These are phyloP conservation scores for Citrus glauca DNA, from an alignment of 345 rosid genomes.

Conservation along the genomic window DNA sequence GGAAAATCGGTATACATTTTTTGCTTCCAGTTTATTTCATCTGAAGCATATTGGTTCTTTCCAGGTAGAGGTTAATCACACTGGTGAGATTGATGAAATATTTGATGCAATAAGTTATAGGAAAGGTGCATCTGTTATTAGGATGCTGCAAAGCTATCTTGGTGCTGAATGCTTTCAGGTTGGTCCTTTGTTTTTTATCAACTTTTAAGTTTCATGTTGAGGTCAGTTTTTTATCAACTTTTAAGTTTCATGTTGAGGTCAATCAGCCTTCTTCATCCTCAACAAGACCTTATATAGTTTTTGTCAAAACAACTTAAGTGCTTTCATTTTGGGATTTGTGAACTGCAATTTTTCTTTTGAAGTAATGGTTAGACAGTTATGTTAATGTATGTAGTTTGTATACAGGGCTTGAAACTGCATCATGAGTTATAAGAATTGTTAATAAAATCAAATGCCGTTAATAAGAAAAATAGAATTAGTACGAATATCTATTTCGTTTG, in stretches of 20 bases:
- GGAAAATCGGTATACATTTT: not conserved
- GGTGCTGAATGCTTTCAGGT: constrained; percentile 97
- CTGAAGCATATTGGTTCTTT: constrained; percentile 3
- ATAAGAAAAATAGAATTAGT: not conserved
- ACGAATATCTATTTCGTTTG: not conserved
- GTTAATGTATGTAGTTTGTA: not conserved
- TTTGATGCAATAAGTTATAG: constrained; percentile 92
- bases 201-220: not conserved
- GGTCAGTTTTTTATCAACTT: not conserved
- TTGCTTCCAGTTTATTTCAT: not conserved
- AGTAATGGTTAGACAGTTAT: not conserved
- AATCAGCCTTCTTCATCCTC: not conserved
- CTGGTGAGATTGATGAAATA: constrained; percentile 87
- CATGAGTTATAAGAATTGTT: not conserved
- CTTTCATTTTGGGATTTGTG: not conserved
- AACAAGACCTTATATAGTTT: not conserved
- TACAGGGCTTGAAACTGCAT: not conserved
- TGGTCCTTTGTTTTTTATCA: constrained; percentile 12
- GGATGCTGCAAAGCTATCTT: constrained; percentile 94
- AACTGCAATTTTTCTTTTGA: not conserved
- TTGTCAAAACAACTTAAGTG: not conserved
- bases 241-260: not conserved
- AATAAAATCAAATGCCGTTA: not conserved
- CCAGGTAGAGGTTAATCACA: constrained; percentile 92
- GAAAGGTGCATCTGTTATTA: constrained; percentile 93